phyloP scores from a whole-genome alignment of 202 grass and related monocot species.

The Cymbopogon flexuosus region DNA sequence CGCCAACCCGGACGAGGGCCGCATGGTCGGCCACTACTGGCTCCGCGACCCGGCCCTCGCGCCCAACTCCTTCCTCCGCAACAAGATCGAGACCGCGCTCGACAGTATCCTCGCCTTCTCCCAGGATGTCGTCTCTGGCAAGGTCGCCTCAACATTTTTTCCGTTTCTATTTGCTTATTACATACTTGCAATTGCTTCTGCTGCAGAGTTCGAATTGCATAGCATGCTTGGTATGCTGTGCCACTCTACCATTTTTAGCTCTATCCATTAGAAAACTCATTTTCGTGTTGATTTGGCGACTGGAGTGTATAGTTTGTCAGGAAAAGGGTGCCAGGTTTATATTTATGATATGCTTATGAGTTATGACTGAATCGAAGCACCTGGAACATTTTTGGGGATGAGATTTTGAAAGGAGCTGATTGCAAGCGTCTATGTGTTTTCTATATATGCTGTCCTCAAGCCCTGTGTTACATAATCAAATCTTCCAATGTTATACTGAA shows the following conservation, averaged over 20 bases:
- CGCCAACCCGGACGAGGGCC: slow-evolving; percentile 83
- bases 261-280: background rate
- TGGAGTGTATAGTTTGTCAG: background rate
- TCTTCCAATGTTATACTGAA: background rate
- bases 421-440: background rate
- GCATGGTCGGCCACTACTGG: slow-evolving; percentile 98
- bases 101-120: slow-evolving; percentile 76
- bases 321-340: background rate
- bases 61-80: slow-evolving; percentile 61
- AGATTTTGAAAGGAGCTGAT: background rate
- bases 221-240: background rate
- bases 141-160: slow-evolving; percentile 37
- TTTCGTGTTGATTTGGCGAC: background rate
- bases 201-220: background rate
- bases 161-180: background rate
- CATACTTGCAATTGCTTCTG: slow-evolving; percentile 9
- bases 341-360: background rate
- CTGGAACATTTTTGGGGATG: background rate
- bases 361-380: background rate
- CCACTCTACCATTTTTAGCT: background rate
- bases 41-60: slow-evolving; percentile 68
- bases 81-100: slow-evolving; percentile 74
- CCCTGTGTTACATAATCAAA: background rate
- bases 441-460: background rate
- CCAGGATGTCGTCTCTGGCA: slow-evolving; percentile 72